A percentile compares a stretch with the other conserved stretches of the same genome.
phyloP scores from a whole-genome alignment of 2,329 filamentous ascomycete species.

The Helminthosporium solani region DNA sequence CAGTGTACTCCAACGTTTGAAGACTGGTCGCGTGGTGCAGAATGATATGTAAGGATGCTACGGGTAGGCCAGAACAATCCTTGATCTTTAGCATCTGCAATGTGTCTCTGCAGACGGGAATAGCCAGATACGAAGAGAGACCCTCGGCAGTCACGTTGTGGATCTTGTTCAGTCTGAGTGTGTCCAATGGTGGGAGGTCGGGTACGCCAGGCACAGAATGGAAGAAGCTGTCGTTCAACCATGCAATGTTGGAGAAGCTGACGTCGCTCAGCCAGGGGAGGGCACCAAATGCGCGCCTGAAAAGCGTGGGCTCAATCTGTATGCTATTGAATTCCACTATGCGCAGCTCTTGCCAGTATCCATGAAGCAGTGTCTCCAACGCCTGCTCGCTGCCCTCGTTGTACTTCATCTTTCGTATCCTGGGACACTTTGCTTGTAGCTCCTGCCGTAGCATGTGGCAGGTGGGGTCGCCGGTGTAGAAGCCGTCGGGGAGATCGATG shows the following conservation, averaged over 20 bases:
- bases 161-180: conserved; percentile 70
- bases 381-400: conserved; percentile 73
- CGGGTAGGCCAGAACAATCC: conserved; percentile 66
- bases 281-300: conserved; percentile 69
- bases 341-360: conserved; percentile 69
- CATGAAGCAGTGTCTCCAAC: conserved; percentile 67
- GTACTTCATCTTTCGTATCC: conserved; percentile 89
- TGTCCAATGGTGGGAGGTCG: conserved; percentile 71
- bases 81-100: conserved; percentile 70
- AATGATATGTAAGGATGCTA: conserved; percentile 61
- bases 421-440: conserved; percentile 77
- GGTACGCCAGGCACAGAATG: conserved; percentile 64
- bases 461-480: conserved; percentile 76
- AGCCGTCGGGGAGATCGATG: conserved; percentile 84
- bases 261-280: conserved; percentile 70
- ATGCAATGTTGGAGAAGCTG: conserved; percentile 68
- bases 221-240: conserved; percentile 77
- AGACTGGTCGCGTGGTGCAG: conserved; percentile 60
- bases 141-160: conserved; percentile 72
- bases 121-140: conserved; percentile 66
- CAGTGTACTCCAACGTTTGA: conserved; percentile 58
- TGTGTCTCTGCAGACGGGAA: conserved; percentile 54
- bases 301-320: conserved; percentile 66
- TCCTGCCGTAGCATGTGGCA: conserved; percentile 79
- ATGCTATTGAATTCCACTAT: conserved; percentile 70